A percentile compares a stretch with the other conserved stretches of the same genome.
These are phyloP conservation scores for Kitagawia praeruptora DNA, from an alignment of 129 eudicot species.

Conservation along the genomic window DNA sequence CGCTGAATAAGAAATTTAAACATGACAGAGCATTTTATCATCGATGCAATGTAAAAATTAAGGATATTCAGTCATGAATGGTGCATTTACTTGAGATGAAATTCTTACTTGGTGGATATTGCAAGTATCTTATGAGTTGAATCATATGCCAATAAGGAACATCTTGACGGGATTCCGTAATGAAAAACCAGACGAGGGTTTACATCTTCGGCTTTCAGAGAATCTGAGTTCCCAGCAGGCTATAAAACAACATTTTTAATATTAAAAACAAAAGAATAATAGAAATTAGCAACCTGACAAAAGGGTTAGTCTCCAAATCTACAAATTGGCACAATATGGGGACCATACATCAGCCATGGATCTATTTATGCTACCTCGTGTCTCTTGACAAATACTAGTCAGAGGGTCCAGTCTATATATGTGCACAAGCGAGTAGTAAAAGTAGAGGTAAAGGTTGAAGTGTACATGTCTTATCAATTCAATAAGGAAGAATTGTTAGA, in stretches of 20 bases:
- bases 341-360: neutral
- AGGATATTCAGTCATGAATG: neutral
- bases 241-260: slow-evolving; percentile 24
- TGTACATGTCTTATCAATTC: neutral
- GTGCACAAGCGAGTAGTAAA: neutral
- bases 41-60: neutral
- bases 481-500: too few relatives aligned
- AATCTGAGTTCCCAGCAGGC: slow-evolving; percentile 60
- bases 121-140: slow-evolving; percentile 79
- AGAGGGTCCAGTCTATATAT: neutral
- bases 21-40: neutral
- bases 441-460: neutral
- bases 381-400: neutral
- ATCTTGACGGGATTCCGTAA: slow-evolving; percentile 80
- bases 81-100: neutral
- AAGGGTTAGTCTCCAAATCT: neutral
- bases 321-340: neutral
- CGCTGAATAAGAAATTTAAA: neutral
- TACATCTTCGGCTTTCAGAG: slow-evolving; percentile 63
- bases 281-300: neutral
- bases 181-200: slow-evolving; percentile 71
- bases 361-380: neutral
- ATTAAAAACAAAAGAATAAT: neutral
- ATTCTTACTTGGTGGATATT: slow-evolving; percentile 63
- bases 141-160: slow-evolving; percentile 57